These are phyloP conservation scores for Trichoderma sp. DNA, from an alignment of 2,329 filamentous ascomycete species.

Conservation along the genomic window DNA sequence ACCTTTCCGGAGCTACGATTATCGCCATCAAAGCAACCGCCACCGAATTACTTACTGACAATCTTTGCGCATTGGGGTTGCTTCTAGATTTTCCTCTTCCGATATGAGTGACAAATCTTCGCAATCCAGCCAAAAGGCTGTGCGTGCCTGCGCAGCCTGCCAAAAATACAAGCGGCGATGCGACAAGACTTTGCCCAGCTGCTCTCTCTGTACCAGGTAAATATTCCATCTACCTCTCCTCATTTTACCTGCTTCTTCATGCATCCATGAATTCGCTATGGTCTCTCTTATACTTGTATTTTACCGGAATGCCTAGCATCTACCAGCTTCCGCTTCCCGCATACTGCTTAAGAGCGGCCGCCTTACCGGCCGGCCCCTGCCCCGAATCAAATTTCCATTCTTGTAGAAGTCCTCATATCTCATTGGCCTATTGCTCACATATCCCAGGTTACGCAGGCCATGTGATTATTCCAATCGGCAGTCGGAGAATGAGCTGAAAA, in stretches of 20 bases:
- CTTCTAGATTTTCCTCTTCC: neutral
- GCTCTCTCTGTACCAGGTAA: conserved; percentile 23
- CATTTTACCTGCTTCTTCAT: neutral
- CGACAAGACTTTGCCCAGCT: conserved; percentile 22
- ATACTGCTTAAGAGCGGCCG: neutral
- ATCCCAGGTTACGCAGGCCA: conserved; percentile 6
- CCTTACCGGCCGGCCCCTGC: neutral
- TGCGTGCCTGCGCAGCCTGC: conserved; percentile 23
- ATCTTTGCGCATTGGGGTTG: neutral
- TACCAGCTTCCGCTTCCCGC: neutral
- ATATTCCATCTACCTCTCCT: neutral
- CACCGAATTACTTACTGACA: neutral
- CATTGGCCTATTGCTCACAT: neutral
- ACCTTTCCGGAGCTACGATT: neutral
- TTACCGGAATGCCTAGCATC: neutral
- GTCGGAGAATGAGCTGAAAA: conserved; percentile 12
- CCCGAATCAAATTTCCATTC: neutral
- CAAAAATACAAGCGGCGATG: conserved; percentile 25
- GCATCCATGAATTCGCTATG: neutral
- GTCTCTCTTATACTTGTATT: neutral
- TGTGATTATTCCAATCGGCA: conserved; percentile 20
- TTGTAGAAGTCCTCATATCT: neutral
- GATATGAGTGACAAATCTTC: neutral
- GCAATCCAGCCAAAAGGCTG: neutral
- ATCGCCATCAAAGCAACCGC: neutral